A percentile compares a stretch with the other conserved stretches of the same genome.
These are phyloP conservation scores for Fremontodendron californicum DNA, from an alignment of 345 rosid species.

Conservation along the genomic window DNA sequence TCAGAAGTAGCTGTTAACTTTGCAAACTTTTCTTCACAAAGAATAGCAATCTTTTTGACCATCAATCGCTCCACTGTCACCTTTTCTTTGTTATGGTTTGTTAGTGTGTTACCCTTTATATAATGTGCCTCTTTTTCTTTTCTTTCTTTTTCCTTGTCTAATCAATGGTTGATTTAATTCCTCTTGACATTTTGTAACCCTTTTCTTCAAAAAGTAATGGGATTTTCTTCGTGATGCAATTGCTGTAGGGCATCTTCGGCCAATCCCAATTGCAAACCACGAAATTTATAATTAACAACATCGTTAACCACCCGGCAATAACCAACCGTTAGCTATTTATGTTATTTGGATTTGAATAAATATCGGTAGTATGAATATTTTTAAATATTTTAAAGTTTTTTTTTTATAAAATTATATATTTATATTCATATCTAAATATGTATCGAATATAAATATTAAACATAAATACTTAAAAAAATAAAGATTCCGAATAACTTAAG, in stretches of 20 bases:
- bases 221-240: constrained; percentile 21
- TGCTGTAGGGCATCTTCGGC: constrained; percentile 19
- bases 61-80: constrained; percentile 30
- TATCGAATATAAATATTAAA: too few species aligned
- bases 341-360: too few species aligned
- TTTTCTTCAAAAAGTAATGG: constrained; percentile 14
- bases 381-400: too few species aligned
- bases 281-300: not conserved
- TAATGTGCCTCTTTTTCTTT: not conserved
- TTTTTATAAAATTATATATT: too few species aligned
- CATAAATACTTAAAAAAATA: too few species aligned
- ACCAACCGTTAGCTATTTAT: too few species aligned
- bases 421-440: too few species aligned
- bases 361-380: too few species aligned
- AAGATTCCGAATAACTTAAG: too few species aligned
- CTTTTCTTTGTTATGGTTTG: constrained; percentile 25
- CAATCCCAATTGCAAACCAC: constrained; percentile 10
- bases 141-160: constrained; percentile 30
- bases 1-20: constrained; percentile 20
- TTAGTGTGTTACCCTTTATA: constrained; percentile 26
- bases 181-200: constrained; percentile 11
- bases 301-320: constrained; percentile 1
- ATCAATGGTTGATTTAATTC: constrained; percentile 21
- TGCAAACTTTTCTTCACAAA: constrained; percentile 28
- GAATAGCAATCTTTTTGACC: constrained; percentile 46